Evolutionary conservation across 805 yeast species (phyloP), one percentile per base, ranked within the genome.

Genomic region (Dipodascus geniculatus): DNA sequence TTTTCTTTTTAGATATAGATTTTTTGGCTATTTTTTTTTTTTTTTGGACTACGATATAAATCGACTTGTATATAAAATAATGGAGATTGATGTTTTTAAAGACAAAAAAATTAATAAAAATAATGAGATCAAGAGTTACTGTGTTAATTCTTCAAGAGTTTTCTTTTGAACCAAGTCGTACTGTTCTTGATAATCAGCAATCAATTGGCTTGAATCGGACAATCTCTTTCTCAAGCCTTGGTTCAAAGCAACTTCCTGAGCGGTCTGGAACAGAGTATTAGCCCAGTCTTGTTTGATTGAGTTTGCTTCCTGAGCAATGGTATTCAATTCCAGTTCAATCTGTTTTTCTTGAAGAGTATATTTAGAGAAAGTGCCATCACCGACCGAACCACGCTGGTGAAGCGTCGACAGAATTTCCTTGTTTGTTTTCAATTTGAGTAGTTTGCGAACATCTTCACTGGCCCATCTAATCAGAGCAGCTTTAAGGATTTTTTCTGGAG

Each of bases 231-330:
- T 79, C 52, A 91, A 73, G 1, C 96, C 96, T 69, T 86, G 91
- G 66, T 91, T 93, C 69, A 89, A 86, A 58, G 96, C 87, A 51
- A 91, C 83, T 65, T 93, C 97, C 66, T 85, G 91, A 48, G 90
- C 83, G 14, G 83, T 77, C 8, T 85, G 85, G 63, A 88, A 84
- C 62, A 88, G 79, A 48, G 76, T 70, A 58, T 79, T 84, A 4
- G 83, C 80, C 96, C 96, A 90, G 33, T 88, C 91, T 48, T 81
- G 79, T 63, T 86, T 85, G 58, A 78, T 71, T 17, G 70, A 59
- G 65, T 87, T 88, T 48, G 93, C 88, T 68, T 87, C 96, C 53
- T 67, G 70, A 3, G 86, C 82, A 49, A 88, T 74, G 55, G 83
- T 90, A 66, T 81, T 79, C 58, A 93, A 71, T 68, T 93, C 98